Percentiles rank a stretch among this genome's conserved stretches.
Evolutionary conservation across 768 basidiomycete species (phyloP).

Genomic region (Boletus huronensis): DNA sequence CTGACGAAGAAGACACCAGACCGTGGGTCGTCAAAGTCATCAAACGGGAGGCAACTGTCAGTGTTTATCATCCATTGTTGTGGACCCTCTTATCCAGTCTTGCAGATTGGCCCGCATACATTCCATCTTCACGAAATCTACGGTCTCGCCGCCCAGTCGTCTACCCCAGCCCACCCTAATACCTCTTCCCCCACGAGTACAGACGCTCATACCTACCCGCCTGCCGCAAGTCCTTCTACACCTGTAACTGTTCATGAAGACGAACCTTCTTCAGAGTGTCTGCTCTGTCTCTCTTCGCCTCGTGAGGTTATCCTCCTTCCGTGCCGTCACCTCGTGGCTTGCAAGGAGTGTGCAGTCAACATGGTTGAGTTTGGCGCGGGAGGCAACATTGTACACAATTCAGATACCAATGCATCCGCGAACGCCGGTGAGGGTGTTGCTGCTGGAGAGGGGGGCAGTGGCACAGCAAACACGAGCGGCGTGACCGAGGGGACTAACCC

Average conservation of each 20-base stretch:
- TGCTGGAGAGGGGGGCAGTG: constrained; percentile 23
- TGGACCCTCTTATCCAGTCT: not conserved
- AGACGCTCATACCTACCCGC: constrained; percentile 48
- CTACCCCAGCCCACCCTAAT: constrained; percentile 34
- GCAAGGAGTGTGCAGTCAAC: constrained; percentile 91
- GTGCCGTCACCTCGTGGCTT: constrained; percentile 91
- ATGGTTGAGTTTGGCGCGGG: constrained; percentile 98
- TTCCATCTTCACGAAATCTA: constrained; percentile 97
- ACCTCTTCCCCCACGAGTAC: constrained; percentile 36
- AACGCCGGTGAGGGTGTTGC: constrained; percentile 23
- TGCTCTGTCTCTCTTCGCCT: constrained; percentile 84
- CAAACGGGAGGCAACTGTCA: constrained; percentile 81
- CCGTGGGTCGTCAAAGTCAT: constrained; percentile 93
- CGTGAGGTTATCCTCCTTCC: constrained; percentile 91
- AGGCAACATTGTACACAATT: constrained; percentile 69
- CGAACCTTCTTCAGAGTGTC: constrained; percentile 82
- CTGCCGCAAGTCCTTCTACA: constrained; percentile 26
- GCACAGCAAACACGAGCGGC: constrained; percentile 10
- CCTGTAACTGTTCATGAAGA: constrained; percentile 45
- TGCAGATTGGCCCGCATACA: constrained; percentile 85
- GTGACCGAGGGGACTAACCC: constrained; percentile 28
- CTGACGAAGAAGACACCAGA: constrained; percentile 54
- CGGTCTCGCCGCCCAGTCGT: constrained; percentile 67
- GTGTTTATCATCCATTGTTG: constrained; percentile 15
- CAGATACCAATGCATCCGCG: constrained; percentile 34